Evolutionary conservation across 2,329 filamentous ascomycete genomes (phyloP).

Genomic region (Pestalotiopsis sp.): DNA sequence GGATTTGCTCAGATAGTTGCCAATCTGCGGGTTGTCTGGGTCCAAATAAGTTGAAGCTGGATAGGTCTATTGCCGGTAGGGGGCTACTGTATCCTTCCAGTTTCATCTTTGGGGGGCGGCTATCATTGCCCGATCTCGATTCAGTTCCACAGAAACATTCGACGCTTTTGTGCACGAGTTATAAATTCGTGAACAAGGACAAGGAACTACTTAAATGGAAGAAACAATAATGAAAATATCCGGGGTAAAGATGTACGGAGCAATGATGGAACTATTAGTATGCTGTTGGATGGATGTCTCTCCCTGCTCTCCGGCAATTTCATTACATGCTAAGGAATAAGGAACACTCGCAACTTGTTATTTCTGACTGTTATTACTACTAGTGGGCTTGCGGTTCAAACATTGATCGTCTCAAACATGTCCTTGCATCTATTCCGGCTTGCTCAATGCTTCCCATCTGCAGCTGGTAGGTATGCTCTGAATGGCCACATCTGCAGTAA

Average conservation of each 20-base stretch:
- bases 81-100: not conserved
- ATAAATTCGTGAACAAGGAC: not conserved
- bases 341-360: not conserved
- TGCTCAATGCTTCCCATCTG: not conserved
- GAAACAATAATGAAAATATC: not conserved
- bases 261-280: not conserved
- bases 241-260: not conserved
- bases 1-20: not conserved
- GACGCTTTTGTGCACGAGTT: not conserved
- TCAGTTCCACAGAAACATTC: not conserved
- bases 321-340: not conserved
- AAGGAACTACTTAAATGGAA: not conserved
- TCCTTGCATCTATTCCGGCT: not conserved
- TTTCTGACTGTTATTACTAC: not conserved
- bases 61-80: not conserved
- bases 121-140: not conserved
- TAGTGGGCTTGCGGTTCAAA: constrained; percentile 9
- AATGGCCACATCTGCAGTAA: not conserved
- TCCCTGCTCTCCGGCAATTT: constrained; percentile 3
- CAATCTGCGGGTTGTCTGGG: not conserved
- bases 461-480: not conserved
- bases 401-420: constrained; percentile 11
- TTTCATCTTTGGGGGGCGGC: not conserved
- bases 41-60: not conserved
- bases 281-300: not conserved